Evolutionary conservation across 2,329 filamentous ascomycete genomes (phyloP).

Genomic region (Trichophyton mentagrophytes): DNA sequence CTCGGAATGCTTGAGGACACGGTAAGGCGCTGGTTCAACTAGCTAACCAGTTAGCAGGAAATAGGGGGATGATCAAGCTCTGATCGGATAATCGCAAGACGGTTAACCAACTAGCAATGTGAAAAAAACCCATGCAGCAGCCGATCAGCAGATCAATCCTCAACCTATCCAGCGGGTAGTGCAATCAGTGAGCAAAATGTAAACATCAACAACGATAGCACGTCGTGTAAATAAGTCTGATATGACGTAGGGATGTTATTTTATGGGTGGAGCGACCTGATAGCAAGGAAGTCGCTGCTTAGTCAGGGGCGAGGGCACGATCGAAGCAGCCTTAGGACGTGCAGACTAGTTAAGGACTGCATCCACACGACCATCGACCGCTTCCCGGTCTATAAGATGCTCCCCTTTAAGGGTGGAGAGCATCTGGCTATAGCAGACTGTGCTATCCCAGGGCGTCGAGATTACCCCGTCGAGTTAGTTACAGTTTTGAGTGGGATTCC

Average conservation of each 20-base stretch:
- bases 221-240: not conserved
- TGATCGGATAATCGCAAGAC: no score
- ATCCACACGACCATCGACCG: not conserved
- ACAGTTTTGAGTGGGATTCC: no score
- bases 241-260: not conserved
- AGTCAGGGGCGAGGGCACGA: no score
- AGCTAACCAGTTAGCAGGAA: no score
- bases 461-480: not conserved
- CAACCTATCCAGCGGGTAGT: no score
- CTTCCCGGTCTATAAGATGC: slow-evolving; percentile 1
- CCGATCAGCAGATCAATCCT: not conserved
- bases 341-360: no score
- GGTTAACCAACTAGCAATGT: not conserved
- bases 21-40: no score
- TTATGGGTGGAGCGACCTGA: not conserved
- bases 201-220: not conserved
- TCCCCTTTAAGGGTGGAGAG: not conserved
- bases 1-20: no score
- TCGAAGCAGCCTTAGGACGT: not conserved
- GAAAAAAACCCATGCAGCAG: not conserved
- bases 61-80: no score
- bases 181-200: not conserved
- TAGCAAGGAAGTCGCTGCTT: no score
- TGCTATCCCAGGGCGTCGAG: not conserved
- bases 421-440: not conserved